A percentile compares a stretch with the other conserved stretches of the same genome.
phyloP scores from a whole-genome alignment of 371 early-diverging fungal species.

The Circinella minor region DNA sequence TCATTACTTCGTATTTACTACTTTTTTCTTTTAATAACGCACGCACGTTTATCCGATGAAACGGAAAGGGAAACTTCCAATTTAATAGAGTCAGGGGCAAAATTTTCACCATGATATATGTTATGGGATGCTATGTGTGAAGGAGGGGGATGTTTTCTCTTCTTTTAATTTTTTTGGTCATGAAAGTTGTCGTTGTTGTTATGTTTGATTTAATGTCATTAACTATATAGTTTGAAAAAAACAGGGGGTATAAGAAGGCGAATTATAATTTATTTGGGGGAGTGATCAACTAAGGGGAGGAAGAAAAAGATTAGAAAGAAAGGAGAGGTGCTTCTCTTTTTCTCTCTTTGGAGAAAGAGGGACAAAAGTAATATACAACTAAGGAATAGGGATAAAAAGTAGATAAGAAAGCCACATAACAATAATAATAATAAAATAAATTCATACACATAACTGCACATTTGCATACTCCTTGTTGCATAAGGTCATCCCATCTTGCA shows the following conservation, averaged over 20 bases:
- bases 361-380: too few relatives aligned
- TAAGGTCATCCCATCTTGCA: background rate
- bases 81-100: background rate
- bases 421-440: background rate
- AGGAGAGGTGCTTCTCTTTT: too few relatives aligned
- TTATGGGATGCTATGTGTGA: too few relatives aligned
- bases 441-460: background rate
- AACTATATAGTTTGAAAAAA: too few relatives aligned
- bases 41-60: slow-evolving; percentile 10
- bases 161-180: background rate
- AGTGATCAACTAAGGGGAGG: too few relatives aligned
- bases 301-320: too few relatives aligned
- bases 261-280: too few relatives aligned
- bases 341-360: too few relatives aligned
- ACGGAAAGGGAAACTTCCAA: background rate
- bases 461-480: slow-evolving; percentile 9
- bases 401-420: slow-evolving; percentile 8
- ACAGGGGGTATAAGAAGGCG: too few relatives aligned
- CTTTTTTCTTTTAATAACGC: background rate
- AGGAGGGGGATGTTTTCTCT: background rate
- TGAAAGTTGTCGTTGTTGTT: slow-evolving; percentile 4
- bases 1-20: background rate
- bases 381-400: too few relatives aligned
- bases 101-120: too few relatives aligned
- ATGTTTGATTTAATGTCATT: background rate